Evolutionary conservation across 176 grass and related monocot species (phyloP), one percentile per base, ranked within the genome.

Genomic region (Poa pratensis): DNA sequence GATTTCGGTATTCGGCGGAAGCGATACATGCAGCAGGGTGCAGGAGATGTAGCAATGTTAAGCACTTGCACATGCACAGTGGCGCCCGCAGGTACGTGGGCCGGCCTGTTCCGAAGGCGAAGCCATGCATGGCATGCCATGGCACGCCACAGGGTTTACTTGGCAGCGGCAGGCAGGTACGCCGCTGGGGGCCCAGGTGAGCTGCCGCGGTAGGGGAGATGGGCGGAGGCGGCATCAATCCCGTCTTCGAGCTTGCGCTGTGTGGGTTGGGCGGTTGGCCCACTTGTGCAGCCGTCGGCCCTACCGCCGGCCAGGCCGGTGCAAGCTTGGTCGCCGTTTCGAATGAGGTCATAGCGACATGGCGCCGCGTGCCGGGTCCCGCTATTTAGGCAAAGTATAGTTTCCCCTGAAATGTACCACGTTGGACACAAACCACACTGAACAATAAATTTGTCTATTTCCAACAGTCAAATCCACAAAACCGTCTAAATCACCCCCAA

Each of bases 271-370:
- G n/a, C 15, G 58, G 3, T 20, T 5, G 34, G 34, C 15, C 8
- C 40, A 3, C 78, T 35, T 17, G 0, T 24, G 10, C 1, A 11
- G 40, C 49, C 15, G 1, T 18, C 17, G 40, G 15, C 15, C 39
- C 26, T n/a, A 53, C 45, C 67, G 32, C 65, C 40, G 23, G 23
- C 3, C 53, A 10, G n/a, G 57, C 23, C 54, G 42, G 66, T 60
- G 87, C 87, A 89, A 82, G 82, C 87, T 89, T 84, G 34, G 34
- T 82, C 48, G 19, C 45, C 30, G 32, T n/a, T 4, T 35, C 34
- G 34, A 35, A 35, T 35, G 14, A 61, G 20, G 67, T 54, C 69
- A 9, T 57, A 46, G 55, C 11, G 16, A 12, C 53, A 61, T 46
- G 19, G 35, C 61, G 9, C 79, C 61, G 43, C 84, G 12, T 24